Conservation (phyloP, 1,284 basidiomycete genomes). For the Boletus semigastroideus region DNA sequence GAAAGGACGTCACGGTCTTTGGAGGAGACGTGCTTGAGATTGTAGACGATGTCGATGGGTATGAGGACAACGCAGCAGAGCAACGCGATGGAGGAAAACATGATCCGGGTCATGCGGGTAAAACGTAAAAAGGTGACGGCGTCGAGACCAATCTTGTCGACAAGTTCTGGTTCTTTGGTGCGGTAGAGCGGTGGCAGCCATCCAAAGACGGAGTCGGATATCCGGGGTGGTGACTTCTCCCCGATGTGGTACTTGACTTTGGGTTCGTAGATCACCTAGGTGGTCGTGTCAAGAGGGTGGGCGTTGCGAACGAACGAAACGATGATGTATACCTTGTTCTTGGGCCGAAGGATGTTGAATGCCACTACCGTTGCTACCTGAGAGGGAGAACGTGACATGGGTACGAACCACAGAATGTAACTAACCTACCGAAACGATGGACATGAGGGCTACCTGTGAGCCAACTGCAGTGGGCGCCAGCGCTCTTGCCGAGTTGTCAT, state of each 20-base stretch:
- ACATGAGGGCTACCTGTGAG: constrained; percentile 78
- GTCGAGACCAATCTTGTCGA: constrained; percentile 92
- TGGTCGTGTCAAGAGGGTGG: neutral
- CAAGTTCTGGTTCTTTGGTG: constrained; percentile 83
- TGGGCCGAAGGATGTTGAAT: constrained; percentile 78
- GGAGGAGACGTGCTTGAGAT: constrained; percentile 39
- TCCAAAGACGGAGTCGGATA: constrained; percentile 79
- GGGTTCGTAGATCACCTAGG: constrained; percentile 80
- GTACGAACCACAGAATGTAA: neutral
- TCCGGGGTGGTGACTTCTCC: constrained; percentile 75
- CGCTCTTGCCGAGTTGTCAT: constrained; percentile 47
- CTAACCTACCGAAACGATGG: constrained; percentile 59
- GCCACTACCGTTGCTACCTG: constrained; percentile 63
- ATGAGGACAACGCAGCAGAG: constrained; percentile 77
- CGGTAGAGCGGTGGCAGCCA: constrained; percentile 88
- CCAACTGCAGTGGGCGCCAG: constrained; percentile 82
- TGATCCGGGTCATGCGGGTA: constrained; percentile 79
- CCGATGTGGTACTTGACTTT: constrained; percentile 87
- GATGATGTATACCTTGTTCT: constrained; percentile 59
- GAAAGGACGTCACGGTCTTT: constrained; percentile 43
- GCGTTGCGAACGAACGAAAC: neutral
- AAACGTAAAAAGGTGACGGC: constrained; percentile 93
- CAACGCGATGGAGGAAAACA: constrained; percentile 69
- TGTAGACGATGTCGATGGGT: constrained; percentile 75
- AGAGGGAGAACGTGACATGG: constrained; percentile 6